These are phyloP conservation scores for Linum usitatissimum DNA, from an alignment of 345 rosid species.

Conservation along the genomic window DNA sequence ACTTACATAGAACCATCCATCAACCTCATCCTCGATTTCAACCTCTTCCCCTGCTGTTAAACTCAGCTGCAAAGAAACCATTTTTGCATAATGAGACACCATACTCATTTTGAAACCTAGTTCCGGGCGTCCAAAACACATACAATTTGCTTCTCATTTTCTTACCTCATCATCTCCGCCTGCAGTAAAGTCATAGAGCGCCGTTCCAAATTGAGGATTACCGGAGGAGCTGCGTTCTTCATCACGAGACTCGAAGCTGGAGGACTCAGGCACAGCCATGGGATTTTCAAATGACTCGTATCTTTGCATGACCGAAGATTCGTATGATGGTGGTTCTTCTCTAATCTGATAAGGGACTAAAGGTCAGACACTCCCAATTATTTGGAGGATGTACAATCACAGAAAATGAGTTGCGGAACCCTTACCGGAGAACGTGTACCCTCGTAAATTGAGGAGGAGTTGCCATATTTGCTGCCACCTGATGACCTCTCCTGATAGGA, in stretches of 20 bases:
- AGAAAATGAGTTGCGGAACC: constrained; percentile 12
- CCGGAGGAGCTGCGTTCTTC: constrained; percentile 50
- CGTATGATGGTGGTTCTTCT: constrained; percentile 89
- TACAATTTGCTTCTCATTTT: background rate
- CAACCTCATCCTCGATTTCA: constrained; percentile 93
- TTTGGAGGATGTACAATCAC: background rate
- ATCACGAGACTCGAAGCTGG: constrained; percentile 56
- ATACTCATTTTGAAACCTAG: background rate
- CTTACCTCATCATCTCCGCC: constrained; percentile 99
- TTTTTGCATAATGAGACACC: background rate
- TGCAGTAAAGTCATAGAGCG: constrained; percentile 91
- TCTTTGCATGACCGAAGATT: constrained; percentile 45
- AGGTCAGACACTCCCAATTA: constrained; percentile 11
- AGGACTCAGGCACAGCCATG: constrained; percentile 45
- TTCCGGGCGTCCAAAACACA: background rate
- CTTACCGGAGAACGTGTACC: constrained; percentile 65
- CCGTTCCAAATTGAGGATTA: constrained; percentile 59
- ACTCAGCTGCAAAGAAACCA: constrained; percentile 55
- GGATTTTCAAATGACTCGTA: constrained; percentile 75
- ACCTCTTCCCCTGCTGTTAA: constrained; percentile 88
- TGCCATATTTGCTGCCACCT: constrained; percentile 42
- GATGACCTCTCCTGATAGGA: constrained; percentile 44
- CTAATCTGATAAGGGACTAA: constrained; percentile 39
- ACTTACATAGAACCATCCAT: constrained; percentile 99
- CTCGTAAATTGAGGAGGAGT: constrained; percentile 45